Base-by-base conservation (phyloP, 805 yeast species). In the Hanseniaspora lindneri region DNA sequence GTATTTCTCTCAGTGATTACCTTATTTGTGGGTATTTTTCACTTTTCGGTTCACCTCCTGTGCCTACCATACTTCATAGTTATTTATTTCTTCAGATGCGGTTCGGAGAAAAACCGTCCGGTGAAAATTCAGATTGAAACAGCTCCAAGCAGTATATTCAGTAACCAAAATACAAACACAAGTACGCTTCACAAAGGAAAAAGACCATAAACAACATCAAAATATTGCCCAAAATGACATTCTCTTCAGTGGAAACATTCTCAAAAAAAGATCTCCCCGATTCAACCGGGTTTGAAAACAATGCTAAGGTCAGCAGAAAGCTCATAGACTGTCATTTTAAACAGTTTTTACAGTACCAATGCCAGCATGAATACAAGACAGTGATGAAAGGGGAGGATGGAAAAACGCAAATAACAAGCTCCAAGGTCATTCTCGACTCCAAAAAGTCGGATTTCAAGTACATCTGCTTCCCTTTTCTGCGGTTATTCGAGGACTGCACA, bases 381-480 rank as follows among this genome's bases (percentile, higher is more conserved):
- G n/a, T 11, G 4, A 17, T 25, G 3, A 14, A 8, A 4, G 39
- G 29, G 11, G 30, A 32, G 9, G 27, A 39, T 11, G 49, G 43
- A 7, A 25, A 32, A 4, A 11, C 17, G 8, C n/a, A 37, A 14
- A 32, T 25, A 2, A 4, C 29, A 6, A 14, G 17, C 6, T 36
- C 48, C 3, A 44, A 37, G 20, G 30, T 44, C 3, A 16, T 28
- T 11, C 3, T 44, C 6, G 42, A 28, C 25, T 39, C 48, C 3
- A 44, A 37, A 9, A 37, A 39, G 9, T 37, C 41, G 6, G 28
- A 39, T 8, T 32, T 46, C 3, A 35, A 47, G 17, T 47, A 40
- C 34, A 36, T 47, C 4, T 47, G 50, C n/a, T 25, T 47, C n/a
- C 50, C 50, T 2, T 47, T 47, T 28, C n/a, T 34, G 8, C 32